Evolutionary conservation across 2,329 filamentous ascomycete genomes (phyloP), one percentile per base, ranked within the genome.

Genomic region (Thelonectria discophora): DNA sequence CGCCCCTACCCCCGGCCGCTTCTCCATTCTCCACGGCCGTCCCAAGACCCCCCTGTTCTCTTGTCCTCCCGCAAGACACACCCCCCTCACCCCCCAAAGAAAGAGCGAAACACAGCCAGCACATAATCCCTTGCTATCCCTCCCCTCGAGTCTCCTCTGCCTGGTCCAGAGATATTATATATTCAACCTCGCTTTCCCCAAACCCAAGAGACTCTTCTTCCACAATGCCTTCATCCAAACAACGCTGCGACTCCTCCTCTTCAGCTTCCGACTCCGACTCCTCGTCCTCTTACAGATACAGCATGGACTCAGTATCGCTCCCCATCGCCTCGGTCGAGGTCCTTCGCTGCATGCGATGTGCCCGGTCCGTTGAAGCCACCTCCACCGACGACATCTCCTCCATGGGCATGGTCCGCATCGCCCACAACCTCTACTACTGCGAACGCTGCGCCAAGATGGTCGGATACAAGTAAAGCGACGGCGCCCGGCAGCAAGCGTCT

Each of bases 381-480:
- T 82, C 84, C 9, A 87, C 85, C 32, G 86, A 88, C 73, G 85
- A 88, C 74, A 79, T 82, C 51, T 79, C 77, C 66, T 79, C 84
- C 45, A 84, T 79, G 60, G 87, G 86, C 64, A 90, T 90, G 87
- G 83, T 90, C 13, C 82, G 84, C 70, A 86, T 89, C 64, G 86
- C 86, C 2, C 84, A 86, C 74, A 88, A 88, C 74, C 83, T 89
- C 63, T 89, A 89, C 78, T 89, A 90, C 76, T 89, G 87, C 77
- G 80, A 84, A 61, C 81, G 85, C 37, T 90, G 87, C 73, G 87
- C 87, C 62, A 84, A 82, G 72, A 85, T 87, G 73, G 85, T 87
- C 32, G 87, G 87, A 68, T 89, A 88, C 75, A 85, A 83, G 73
- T 88, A 82, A 84, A 69, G 60, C 65, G 58, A n/a, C 45, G 30